Evolutionary conservation across 192 early-diverging fungal species (phyloP).

Genomic region (Radiomyces spectabilis): DNA sequence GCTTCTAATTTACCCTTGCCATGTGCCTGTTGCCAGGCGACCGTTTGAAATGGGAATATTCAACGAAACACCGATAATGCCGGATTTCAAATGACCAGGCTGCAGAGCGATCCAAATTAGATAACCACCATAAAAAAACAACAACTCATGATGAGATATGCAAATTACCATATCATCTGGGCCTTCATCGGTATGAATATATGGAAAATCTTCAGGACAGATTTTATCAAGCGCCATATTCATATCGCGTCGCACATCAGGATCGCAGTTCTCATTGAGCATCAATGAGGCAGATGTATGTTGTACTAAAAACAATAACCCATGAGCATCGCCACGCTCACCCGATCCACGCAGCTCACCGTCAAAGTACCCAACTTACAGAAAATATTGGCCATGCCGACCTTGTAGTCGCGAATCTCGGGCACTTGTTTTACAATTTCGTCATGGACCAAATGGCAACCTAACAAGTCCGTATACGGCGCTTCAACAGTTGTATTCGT

Average conservation of each 20-base stretch:
- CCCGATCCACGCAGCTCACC: no score
- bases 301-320: conserved; percentile 49
- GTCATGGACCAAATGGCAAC: conserved; percentile 69
- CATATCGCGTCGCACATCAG: conserved; percentile 71
- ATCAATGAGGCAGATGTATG: conserved; percentile 88
- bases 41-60: conserved; percentile 84
- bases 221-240: conserved; percentile 79
- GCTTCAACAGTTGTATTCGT: background rate
- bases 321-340: no score
- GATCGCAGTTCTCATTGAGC: conserved; percentile 83
- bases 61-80: conserved; percentile 73
- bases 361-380: conserved; percentile 40
- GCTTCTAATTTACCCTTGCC: conserved; percentile 58
- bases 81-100: conserved; percentile 84
- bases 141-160: background rate
- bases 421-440: conserved; percentile 58
- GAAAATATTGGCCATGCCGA: conserved; percentile 84
- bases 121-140: background rate
- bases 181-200: conserved; percentile 81
- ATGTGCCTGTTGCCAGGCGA: conserved; percentile 69
- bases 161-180: conserved; percentile 73
- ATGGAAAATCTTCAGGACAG: conserved; percentile 71
- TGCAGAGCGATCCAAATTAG: conserved; percentile 2
- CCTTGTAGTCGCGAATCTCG: conserved; percentile 55
- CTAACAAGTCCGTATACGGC: conserved; percentile 14